These are phyloP conservation scores for Penicillium vulpinum DNA, from an alignment of 2,329 filamentous ascomycete species.

Conservation along the genomic window DNA sequence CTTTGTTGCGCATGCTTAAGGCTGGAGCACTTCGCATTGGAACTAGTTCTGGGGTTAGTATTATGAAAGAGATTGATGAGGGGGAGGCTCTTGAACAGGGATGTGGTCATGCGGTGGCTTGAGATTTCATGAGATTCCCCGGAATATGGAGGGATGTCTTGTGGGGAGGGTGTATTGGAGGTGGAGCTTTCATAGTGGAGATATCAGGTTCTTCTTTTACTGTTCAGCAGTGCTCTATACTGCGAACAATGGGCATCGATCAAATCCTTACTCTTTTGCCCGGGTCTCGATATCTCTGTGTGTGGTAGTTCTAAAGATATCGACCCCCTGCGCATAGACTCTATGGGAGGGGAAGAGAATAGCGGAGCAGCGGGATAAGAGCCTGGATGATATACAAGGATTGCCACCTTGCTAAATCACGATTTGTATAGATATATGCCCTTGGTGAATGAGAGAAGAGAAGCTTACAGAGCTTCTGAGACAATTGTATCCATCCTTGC, in stretches of 20 bases:
- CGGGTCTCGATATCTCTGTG: not conserved
- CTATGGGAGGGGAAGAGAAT: not conserved
- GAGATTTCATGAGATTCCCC: not conserved
- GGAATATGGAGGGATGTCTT: not conserved
- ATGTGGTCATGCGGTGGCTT: conserved; percentile 16
- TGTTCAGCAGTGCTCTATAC: not conserved
- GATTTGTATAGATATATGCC: not conserved
- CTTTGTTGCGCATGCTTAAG: conserved; percentile 56
- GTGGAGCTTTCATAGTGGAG: not conserved
- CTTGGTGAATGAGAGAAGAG: not conserved
- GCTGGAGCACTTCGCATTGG: conserved; percentile 59
- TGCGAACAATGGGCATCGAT: not conserved
- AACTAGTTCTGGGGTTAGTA: conserved; percentile 57
- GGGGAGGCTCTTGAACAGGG: conserved; percentile 23
- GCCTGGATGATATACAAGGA: not conserved
- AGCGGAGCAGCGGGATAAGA: not conserved
- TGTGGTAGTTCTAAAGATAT: not conserved
- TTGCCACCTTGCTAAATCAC: not conserved
- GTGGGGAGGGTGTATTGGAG: not conserved
- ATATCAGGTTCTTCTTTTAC: not conserved
- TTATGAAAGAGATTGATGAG: conserved; percentile 49
- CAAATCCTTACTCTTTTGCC: not conserved
- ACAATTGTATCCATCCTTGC: conserved; percentile 8
- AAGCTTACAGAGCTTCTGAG: not conserved
- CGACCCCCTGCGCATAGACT: not conserved